These are phyloP conservation scores for Noccaea bulbosa DNA, from an alignment of 345 rosid genomes.

Conservation along the genomic window DNA sequence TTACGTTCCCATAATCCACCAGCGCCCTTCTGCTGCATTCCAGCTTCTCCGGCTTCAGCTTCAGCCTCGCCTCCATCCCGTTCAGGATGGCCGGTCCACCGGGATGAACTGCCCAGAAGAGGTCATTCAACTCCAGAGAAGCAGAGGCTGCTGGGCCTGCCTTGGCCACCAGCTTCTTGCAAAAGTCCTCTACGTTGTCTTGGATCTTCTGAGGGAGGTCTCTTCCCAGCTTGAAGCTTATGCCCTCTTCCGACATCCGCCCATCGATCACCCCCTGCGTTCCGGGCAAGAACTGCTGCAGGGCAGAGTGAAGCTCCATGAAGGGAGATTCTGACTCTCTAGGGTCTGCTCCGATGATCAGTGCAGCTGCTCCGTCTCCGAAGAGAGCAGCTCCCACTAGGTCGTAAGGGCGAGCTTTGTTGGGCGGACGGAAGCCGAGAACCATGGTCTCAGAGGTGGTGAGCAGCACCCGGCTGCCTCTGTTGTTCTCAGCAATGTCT, in stretches of 20 bases:
- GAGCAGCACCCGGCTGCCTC: slow-evolving; percentile 75
- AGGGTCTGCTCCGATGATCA: slow-evolving; percentile 71
- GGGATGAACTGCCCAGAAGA: slow-evolving; percentile 98
- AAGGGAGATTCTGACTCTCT: slow-evolving; percentile 64
- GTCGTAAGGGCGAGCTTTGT: slow-evolving; percentile 80
- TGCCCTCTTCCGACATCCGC: slow-evolving; percentile 80
- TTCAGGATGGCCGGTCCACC: slow-evolving; percentile 97
- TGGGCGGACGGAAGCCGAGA: slow-evolving; percentile 87
- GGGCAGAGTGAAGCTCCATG: slow-evolving; percentile 74
- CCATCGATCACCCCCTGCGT: slow-evolving; percentile 85
- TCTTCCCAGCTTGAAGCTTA: slow-evolving; percentile 88
- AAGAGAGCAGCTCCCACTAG: slow-evolving; percentile 97
- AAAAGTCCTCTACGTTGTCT: slow-evolving; percentile 78
- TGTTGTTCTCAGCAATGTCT: slow-evolving; percentile 92
- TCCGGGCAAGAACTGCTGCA: slow-evolving; percentile 82
- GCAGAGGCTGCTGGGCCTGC: slow-evolving; percentile 40
- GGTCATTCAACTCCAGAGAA: slow-evolving; percentile 55
- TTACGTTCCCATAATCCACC: slow-evolving; percentile 85
- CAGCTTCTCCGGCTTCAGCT: slow-evolving; percentile 56
- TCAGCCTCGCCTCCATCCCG: slow-evolving; percentile 64
- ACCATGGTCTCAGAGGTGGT: slow-evolving; percentile 90
- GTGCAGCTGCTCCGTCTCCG: slow-evolving; percentile 95
- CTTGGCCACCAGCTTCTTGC: slow-evolving; percentile 65
- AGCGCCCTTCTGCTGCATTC: slow-evolving; percentile 79
- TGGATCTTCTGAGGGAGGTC: slow-evolving; percentile 89